Base-by-base conservation (phyloP, 495 filamentous ascomycete species). In the Pyronema domesticum region DNA sequence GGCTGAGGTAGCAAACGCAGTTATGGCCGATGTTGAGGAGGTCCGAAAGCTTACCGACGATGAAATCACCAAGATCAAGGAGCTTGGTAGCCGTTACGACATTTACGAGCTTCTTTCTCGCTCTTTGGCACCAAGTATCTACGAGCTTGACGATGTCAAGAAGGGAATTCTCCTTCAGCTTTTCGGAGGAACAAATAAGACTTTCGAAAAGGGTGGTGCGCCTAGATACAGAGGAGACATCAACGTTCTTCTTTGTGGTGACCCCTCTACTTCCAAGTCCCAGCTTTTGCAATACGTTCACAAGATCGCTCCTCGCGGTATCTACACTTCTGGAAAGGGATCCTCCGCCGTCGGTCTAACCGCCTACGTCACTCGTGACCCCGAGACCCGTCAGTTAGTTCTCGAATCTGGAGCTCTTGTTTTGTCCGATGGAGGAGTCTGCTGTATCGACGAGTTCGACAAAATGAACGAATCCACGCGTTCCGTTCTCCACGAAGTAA, bases 371-470 rank as follows among this genome's bases (percentile, higher is more conserved):
- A 98, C 87, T 30, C 85, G 91, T 43, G 91, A 98, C 61, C 86
- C 85, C 0, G 91, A 96, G 68, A 91, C 93, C 11, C 78, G 86
- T 14, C 89, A 96, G 67, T 77, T 96, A 36, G 91, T 98, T 1
- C 86, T 98, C 53, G 91, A 98, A 61, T 95, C 89, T 11, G 91
- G 91, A 63, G 91, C 91, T 10, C 75, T 98, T 34, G 91, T 98
- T 42, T 73, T 98, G 46, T 94, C 88, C 1, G 91, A 98, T 65
- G 91, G 91, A 30, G 93, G 91, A 66, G 83, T 95, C 55, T 98
- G 91, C 74, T 98, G 91, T 66, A 98, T 98, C 67, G 91, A 98
- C 61, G 91, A 98, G 68, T 98, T 98, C 60, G 91, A 98, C 73
- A 98, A 98, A 69, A 98, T 98, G 91, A 88, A 83, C 51, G 91